Evolutionary conservation across 345 rosid genomes (phyloP), one percentile per base, ranked within the genome.

Genomic region (Ricinus communis): DNA sequence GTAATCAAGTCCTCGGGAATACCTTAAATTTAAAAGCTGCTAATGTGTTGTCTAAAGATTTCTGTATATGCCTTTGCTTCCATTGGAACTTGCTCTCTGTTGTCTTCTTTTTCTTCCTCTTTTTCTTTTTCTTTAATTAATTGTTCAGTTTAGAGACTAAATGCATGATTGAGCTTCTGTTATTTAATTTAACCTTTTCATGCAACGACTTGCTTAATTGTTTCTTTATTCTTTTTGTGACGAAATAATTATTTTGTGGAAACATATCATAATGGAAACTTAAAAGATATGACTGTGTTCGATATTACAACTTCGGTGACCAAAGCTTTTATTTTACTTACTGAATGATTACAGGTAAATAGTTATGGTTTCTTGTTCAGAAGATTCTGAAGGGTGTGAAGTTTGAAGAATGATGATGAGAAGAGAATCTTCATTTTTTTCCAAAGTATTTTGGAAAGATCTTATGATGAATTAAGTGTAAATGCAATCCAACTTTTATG

Each of bases 1-100:
- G 77, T 60, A 73, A 74, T 38, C 0, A 6, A 60, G 18, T 68
- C 55, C 71, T 68, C 33, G 33, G 46, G 70, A 72, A 43, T 4
- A 22, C 47, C 55, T 73, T 30, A 58, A 45, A 65, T 52, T 15
- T 11, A 36, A 62, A 71, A 62, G 21, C 51, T 62, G 61, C 40
- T 40, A 14, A 63, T 71, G 21, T 18, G 45, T 65, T 22, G 18
- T 16, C 45, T 31, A 65, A 55, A 24, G 11, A 41, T 63, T 62
- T 40, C 16, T 2, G 8, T 67, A 36, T 52, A 38, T 52, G 40
- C 51, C 38, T 15, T 15, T 2, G 38, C 38, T 33, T 70, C 59
- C 31, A 24, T 51, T 15, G 41, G 57, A 71, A 71, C 61, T 62
- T 51, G 74, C 19, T 47, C 43, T 18, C 24, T 33, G 16, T 62